Conservation (phyloP, 331 rosid species). For the Malus hybrid region DNA sequence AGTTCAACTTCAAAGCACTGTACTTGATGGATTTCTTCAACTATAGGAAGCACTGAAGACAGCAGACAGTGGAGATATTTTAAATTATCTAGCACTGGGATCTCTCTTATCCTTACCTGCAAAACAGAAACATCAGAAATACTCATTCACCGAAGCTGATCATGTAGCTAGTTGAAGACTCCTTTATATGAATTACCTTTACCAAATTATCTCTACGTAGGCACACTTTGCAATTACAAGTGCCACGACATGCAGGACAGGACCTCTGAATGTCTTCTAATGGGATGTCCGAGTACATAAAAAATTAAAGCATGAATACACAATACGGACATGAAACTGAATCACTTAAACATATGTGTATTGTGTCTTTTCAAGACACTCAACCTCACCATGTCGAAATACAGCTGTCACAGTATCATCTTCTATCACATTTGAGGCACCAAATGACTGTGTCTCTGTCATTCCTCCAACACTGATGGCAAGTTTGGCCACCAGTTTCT, state of each 20-base stretch:
- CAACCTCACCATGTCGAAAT: constrained; percentile 58
- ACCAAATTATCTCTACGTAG: constrained; percentile 77
- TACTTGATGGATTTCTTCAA: constrained; percentile 70
- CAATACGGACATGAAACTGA: constrained; percentile 2
- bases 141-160: constrained; percentile 6
- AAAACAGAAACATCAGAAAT: constrained; percentile 13
- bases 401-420: constrained; percentile 86
- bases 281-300: constrained; percentile 65
- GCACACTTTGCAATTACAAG: constrained; percentile 80
- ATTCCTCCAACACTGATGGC: constrained; percentile 85
- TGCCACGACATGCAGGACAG: constrained; percentile 94
- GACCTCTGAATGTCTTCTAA: constrained; percentile 65
- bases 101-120: constrained; percentile 86
- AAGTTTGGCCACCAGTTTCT: constrained; percentile 69
- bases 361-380: neutral
- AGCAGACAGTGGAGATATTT: constrained; percentile 69
- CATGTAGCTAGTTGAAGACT: neutral
- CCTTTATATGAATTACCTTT: constrained; percentile 42
- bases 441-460: constrained; percentile 59
- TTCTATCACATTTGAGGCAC: constrained; percentile 77
- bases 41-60: constrained; percentile 85
- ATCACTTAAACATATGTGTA: neutral
- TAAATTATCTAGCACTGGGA: constrained; percentile 70
- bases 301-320: constrained; percentile 17
- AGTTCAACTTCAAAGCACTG: constrained; percentile 91